phyloP scores from a whole-genome alignment of 176 grass and related monocot genomes.

The Phyllostachys edulis region DNA sequence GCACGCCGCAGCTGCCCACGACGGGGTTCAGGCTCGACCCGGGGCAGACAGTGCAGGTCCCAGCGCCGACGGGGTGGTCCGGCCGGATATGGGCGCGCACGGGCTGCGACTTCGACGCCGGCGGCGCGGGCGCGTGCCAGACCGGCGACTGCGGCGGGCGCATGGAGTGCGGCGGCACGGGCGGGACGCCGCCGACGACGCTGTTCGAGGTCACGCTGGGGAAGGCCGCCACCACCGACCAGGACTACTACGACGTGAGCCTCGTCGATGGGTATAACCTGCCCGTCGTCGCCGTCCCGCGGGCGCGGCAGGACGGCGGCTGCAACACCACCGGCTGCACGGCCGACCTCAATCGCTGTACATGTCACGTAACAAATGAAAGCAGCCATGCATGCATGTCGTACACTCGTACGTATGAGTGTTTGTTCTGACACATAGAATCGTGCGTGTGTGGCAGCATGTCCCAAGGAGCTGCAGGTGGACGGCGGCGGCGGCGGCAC shows the following conservation, averaged over 20 bases:
- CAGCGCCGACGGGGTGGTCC: slow-evolving; percentile 70
- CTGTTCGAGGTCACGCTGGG: slow-evolving; percentile 89
- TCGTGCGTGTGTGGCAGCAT: slow-evolving; percentile 39
- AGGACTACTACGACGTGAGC: slow-evolving; percentile 83
- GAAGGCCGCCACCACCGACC: slow-evolving; percentile 32
- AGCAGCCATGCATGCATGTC: background rate
- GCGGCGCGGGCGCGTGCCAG: slow-evolving; percentile 56
- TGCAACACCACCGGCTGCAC: slow-evolving; percentile 75
- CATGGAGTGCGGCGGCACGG: slow-evolving; percentile 59
- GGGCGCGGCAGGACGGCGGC: slow-evolving; percentile 35
- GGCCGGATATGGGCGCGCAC: slow-evolving; percentile 83
- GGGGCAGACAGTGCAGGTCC: slow-evolving; percentile 52
- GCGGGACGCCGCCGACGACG: slow-evolving; percentile 61
- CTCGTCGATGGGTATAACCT: slow-evolving; percentile 95
- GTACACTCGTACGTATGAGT: background rate
- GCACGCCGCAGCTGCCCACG: slow-evolving; percentile 64
- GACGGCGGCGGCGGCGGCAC: slow-evolving; percentile 32
- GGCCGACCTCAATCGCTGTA: slow-evolving; percentile 78
- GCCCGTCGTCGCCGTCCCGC: slow-evolving; percentile 59
- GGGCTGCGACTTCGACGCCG: slow-evolving; percentile 59
- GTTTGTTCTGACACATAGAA: background rate
- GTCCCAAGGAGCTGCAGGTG: slow-evolving; percentile 86
- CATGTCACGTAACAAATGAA: background rate
- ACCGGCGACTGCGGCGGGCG: slow-evolving; percentile 74
- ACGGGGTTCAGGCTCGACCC: slow-evolving; percentile 77